Conservation (phyloP, 768 basidiomycete genomes). For the Suillus ampliporus region DNA sequence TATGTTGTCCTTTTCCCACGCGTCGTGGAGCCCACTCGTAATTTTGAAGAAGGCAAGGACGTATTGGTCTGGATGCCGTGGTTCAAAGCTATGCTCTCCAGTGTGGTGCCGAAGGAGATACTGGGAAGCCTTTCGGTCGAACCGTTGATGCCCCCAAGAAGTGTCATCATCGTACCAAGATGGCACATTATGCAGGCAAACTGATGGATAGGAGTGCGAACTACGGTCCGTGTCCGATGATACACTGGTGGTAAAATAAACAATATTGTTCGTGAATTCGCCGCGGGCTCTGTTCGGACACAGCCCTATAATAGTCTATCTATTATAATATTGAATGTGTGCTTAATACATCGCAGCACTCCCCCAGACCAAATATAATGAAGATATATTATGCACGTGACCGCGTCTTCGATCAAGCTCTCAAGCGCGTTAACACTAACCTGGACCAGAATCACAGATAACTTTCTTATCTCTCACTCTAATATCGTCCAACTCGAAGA, state of each 20-base stretch:
- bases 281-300: too few relatives aligned
- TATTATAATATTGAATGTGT: too few relatives aligned
- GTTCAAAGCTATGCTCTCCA: slow-evolving; percentile 43
- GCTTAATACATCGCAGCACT: too few relatives aligned
- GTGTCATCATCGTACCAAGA: slow-evolving; percentile 34
- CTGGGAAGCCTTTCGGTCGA: slow-evolving; percentile 30
- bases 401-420: neutral
- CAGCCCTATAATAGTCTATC: too few relatives aligned
- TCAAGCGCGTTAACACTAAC: neutral
- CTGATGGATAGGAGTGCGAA: neutral
- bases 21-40: slow-evolving; percentile 32
- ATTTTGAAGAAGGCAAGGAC: slow-evolving; percentile 46
- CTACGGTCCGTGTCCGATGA: neutral
- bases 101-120: slow-evolving; percentile 18
- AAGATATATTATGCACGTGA: too few relatives aligned
- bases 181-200: slow-evolving; percentile 25
- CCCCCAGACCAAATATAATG: too few relatives aligned
- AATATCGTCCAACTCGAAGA: neutral
- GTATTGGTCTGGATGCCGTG: slow-evolving; percentile 58
- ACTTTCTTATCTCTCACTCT: too few relatives aligned
- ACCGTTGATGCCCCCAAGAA: slow-evolving; percentile 34
- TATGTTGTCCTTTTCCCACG: slow-evolving; percentile 43
- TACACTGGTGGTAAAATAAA: neutral
- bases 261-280: slow-evolving; percentile 12
- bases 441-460: neutral